Conservation (phyloP, 495 filamentous ascomycete genomes). For the Daldinia caldariorum region DNA sequence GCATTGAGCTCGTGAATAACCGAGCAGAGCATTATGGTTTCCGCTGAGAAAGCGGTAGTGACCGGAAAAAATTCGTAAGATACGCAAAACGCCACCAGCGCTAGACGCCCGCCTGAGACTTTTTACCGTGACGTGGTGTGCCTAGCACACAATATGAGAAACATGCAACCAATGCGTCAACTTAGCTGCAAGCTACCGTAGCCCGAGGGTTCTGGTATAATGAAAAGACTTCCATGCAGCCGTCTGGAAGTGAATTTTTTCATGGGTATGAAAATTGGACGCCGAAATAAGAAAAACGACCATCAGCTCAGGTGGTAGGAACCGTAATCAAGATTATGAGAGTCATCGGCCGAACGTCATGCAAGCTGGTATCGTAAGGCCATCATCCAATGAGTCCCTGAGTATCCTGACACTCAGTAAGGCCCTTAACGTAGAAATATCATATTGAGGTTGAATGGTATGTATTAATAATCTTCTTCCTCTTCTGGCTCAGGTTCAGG, state of each 20-base stretch:
- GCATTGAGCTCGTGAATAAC: background rate
- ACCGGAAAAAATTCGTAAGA: constrained; percentile 10
- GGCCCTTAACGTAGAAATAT: constrained; percentile 38
- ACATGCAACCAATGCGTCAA: constrained; percentile 17
- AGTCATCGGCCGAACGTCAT: constrained; percentile 41
- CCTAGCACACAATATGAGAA: constrained; percentile 19
- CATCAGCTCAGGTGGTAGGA: constrained; percentile 4
- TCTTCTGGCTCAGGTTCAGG: background rate
- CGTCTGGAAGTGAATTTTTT: constrained; percentile 24
- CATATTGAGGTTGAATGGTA: constrained; percentile 15
- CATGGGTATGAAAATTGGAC: constrained; percentile 16
- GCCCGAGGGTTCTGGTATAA: constrained; percentile 8
- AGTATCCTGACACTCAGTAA: constrained; percentile 43
- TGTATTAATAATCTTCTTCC: constrained; percentile 18
- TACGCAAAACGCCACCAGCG: constrained; percentile 24
- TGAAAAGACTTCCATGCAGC: constrained; percentile 23
- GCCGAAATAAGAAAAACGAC: constrained; percentile 20
- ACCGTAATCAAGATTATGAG: constrained; percentile 29
- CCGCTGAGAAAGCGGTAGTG: background rate
- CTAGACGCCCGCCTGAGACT: constrained; percentile 19
- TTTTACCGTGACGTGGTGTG: constrained; percentile 6
- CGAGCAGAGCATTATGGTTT: constrained; percentile 12
- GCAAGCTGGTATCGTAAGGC: constrained; percentile 42
- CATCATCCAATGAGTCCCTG: constrained; percentile 46
- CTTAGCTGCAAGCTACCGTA: constrained; percentile 28